Percentiles rank a stretch among this genome's conserved stretches.
Evolutionary conservation across 768 basidiomycete species (phyloP).

Genomic region (Naganishia onofrii): DNA sequence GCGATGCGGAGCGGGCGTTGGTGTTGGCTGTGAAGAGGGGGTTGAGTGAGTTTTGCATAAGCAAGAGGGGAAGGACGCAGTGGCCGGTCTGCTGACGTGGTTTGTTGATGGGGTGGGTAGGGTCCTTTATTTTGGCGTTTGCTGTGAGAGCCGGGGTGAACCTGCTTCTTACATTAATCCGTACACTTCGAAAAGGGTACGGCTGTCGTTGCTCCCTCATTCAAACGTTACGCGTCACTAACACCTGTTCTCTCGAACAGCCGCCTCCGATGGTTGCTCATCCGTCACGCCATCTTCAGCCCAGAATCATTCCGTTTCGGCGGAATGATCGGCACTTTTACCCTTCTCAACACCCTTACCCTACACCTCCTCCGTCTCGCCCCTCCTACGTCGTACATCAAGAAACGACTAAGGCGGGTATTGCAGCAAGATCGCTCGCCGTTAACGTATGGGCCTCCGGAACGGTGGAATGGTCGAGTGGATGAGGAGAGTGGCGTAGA

Average conservation of each 20-base stretch:
- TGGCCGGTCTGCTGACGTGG: too few species aligned
- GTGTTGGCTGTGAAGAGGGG: constrained; percentile 46
- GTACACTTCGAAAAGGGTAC: constrained; percentile 68
- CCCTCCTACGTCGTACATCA: constrained; percentile 45
- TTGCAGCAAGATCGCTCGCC: constrained; percentile 24
- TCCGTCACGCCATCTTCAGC: constrained; percentile 81
- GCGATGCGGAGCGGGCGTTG: constrained; percentile 47
- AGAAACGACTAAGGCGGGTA: constrained; percentile 33
- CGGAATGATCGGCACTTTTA: constrained; percentile 72
- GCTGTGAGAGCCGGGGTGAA: constrained; percentile 79
- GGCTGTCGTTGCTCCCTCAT: constrained; percentile 38
- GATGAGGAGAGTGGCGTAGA: constrained; percentile 33
- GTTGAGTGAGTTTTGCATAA: constrained; percentile 30
- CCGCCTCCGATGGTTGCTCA: constrained; percentile 62
- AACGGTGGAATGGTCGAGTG: constrained; percentile 21
- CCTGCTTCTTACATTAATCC: constrained; percentile 70
- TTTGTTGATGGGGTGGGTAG: constrained; percentile 53
- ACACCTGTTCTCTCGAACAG: constrained; percentile 53
- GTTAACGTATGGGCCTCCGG: constrained; percentile 48
- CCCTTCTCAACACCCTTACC: constrained; percentile 50
- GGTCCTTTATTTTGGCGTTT: constrained; percentile 76
- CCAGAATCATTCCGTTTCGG: constrained; percentile 78
- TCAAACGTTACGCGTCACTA: neutral
- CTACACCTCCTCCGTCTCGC: constrained; percentile 48
- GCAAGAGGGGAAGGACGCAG: constrained; percentile 1